phyloP scores from a whole-genome alignment of 371 early-diverging fungal species.

The Thermomucor indicae-seudaticae region DNA sequence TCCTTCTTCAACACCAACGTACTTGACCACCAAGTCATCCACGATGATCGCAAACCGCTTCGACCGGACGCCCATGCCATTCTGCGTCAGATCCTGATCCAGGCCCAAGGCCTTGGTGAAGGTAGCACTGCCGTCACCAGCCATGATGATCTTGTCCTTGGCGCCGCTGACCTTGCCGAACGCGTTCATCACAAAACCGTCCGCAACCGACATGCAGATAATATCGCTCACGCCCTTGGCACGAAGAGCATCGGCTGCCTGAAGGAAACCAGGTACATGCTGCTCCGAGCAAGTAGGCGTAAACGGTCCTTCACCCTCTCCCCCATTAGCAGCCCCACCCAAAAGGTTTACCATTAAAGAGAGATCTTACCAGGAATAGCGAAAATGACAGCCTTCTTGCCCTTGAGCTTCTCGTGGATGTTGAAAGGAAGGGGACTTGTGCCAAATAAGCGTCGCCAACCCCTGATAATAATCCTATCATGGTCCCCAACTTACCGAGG shows the following conservation, averaged over 20 bases:
- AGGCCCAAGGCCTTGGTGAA: constrained; percentile 65
- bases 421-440: constrained; percentile 34
- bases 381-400: constrained; percentile 76
- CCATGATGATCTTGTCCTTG: constrained; percentile 66
- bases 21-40: constrained; percentile 65
- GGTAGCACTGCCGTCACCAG: constrained; percentile 63
- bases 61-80: constrained; percentile 35
- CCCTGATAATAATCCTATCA: background rate
- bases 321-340: no score
- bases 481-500: constrained; percentile 16
- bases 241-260: constrained; percentile 50
- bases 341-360: background rate
- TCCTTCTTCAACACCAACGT: constrained; percentile 68
- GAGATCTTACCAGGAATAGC: constrained; percentile 62
- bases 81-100: constrained; percentile 45
- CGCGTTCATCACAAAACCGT: constrained; percentile 74
- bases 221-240: constrained; percentile 66
- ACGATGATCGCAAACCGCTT: constrained; percentile 75
- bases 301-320: constrained; percentile 59
- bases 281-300: constrained; percentile 77
- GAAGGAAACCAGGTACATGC: constrained; percentile 68
- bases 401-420: constrained; percentile 59
- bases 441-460: background rate
- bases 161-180: constrained; percentile 64
- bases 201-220: constrained; percentile 54